A percentile compares a stretch with the other conserved stretches of the same genome.
Evolutionary conservation across 805 yeast species (phyloP).

Genomic region (Candida peoriensis): DNA sequence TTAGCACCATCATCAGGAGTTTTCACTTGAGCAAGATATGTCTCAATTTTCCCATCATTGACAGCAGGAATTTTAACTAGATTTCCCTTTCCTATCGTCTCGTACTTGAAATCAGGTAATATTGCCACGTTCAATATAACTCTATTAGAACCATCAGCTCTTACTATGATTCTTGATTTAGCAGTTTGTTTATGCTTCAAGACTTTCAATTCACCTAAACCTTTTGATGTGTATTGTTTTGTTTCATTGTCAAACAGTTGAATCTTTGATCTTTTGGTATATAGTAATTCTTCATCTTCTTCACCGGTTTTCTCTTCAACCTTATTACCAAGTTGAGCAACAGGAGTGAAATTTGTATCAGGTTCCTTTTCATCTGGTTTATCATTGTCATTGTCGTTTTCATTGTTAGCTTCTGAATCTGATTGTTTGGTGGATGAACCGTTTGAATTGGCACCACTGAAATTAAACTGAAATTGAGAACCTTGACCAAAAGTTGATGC

Average conservation of each 20-base stretch:
- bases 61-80: slow-evolving; percentile 64
- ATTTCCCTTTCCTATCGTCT: slow-evolving; percentile 58
- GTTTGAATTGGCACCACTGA: slow-evolving; percentile 13
- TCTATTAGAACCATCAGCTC: slow-evolving; percentile 87
- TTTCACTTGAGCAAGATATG: slow-evolving; percentile 73
- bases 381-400: slow-evolving; percentile 27
- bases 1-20: slow-evolving; percentile 62
- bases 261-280: slow-evolving; percentile 66
- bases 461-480: slow-evolving; percentile 14
- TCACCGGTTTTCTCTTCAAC: slow-evolving; percentile 72
- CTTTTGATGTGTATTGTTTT: slow-evolving; percentile 54
- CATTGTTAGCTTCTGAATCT: slow-evolving; percentile 10
- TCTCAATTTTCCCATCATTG: slow-evolving; percentile 51
- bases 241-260: slow-evolving; percentile 52
- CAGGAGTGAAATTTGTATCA: slow-evolving; percentile 41
- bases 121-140: slow-evolving; percentile 67
- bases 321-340: slow-evolving; percentile 42
- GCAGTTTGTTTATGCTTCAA: slow-evolving; percentile 52
- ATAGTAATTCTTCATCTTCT: slow-evolving; percentile 66
- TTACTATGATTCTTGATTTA: slow-evolving; percentile 66
- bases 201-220: slow-evolving; percentile 79
- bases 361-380: slow-evolving; percentile 40
- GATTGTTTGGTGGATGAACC: not conserved
- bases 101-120: slow-evolving; percentile 53
- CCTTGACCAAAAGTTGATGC: slow-evolving; percentile 30